A percentile compares a stretch with the other conserved stretches of the same genome.
Conservation (phyloP, 2,329 filamentous ascomycete genomes). For the Cytospora schulzeri region DNA sequence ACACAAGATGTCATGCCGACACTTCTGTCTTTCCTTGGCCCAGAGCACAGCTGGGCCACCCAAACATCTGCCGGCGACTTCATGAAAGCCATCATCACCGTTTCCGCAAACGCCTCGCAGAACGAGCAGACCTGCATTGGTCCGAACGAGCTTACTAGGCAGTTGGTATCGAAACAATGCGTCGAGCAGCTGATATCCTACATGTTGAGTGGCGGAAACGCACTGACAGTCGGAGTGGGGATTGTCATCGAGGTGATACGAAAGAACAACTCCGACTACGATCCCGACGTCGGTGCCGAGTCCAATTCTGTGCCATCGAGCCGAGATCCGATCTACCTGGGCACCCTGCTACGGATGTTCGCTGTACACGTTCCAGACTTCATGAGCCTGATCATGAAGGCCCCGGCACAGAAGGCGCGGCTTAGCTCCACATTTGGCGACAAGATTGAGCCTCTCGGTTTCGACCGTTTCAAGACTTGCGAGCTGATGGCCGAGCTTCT, state of each 20-base stretch:
- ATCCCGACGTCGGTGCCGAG: conserved; percentile 84
- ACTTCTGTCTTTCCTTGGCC: conserved; percentile 82
- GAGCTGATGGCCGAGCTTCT: conserved; percentile 97
- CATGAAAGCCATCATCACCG: conserved; percentile 97
- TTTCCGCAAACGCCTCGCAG: conserved; percentile 95
- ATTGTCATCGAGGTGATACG: conserved; percentile 98
- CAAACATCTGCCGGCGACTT: conserved; percentile 98
- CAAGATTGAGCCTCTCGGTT: conserved; percentile 90
- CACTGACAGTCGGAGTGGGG: conserved; percentile 91
- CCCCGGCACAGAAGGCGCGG: conserved; percentile 71
- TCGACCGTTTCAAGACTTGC: conserved; percentile 98
- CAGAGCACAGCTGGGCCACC: conserved; percentile 83
- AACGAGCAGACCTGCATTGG: conserved; percentile 99
- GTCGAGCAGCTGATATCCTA: conserved; percentile 82
- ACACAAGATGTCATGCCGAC: conserved; percentile 84
- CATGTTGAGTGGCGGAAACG: conserved; percentile 93
- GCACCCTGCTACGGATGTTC: conserved; percentile 84
- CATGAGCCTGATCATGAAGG: conserved; percentile 84
- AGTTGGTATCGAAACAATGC: conserved; percentile 85
- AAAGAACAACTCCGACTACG: conserved; percentile 99
- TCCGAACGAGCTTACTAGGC: conserved; percentile 92
- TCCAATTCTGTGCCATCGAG: conserved; percentile 78
- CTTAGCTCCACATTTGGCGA: conserved; percentile 87
- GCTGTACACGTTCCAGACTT: conserved; percentile 91
- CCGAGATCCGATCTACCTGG: conserved; percentile 93